Percentiles rank a stretch among this genome's conserved stretches.
phyloP scores from a whole-genome alignment of 2,329 filamentous ascomycete genomes.

The Hymenotorrendiella dingleyae region DNA sequence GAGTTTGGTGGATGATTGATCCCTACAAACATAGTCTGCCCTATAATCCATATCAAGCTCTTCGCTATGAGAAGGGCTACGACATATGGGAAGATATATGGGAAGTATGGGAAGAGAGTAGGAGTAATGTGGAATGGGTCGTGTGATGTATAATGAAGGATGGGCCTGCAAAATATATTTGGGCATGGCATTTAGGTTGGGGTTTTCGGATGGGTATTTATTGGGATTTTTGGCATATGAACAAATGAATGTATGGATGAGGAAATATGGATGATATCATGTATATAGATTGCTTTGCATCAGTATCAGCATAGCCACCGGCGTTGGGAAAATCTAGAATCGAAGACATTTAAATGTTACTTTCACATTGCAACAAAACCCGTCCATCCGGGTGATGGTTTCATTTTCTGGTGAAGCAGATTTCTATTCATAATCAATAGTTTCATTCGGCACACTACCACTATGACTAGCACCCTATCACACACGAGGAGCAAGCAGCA shows the following conservation, averaged over 20 bases:
- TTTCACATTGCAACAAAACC: neutral
- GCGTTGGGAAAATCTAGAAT: neutral
- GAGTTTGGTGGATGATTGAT: constrained; percentile 27
- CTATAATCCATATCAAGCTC: no score
- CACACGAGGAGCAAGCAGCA: no score
- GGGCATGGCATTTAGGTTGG: no score
- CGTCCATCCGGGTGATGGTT: neutral
- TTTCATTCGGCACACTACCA: no score
- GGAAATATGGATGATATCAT: neutral
- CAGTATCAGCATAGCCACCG: constrained; percentile 1
- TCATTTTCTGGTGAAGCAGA: neutral
- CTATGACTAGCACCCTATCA: no score
- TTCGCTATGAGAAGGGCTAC: no score
- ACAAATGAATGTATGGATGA: constrained; percentile 3
- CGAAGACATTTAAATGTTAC: neutral
- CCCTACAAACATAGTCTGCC: no score
- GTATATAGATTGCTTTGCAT: constrained; percentile 17
- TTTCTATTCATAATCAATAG: no score
- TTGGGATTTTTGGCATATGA: no score
- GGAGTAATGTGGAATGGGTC: neutral
- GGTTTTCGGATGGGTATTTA: no score
- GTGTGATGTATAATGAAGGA: constrained; percentile 2
- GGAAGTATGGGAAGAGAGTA: neutral
- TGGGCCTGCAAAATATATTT: neutral
- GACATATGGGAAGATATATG: neutral